phyloP scores from a whole-genome alignment of 2,329 filamentous ascomycete species.

The Elsinoe arachidis region DNA sequence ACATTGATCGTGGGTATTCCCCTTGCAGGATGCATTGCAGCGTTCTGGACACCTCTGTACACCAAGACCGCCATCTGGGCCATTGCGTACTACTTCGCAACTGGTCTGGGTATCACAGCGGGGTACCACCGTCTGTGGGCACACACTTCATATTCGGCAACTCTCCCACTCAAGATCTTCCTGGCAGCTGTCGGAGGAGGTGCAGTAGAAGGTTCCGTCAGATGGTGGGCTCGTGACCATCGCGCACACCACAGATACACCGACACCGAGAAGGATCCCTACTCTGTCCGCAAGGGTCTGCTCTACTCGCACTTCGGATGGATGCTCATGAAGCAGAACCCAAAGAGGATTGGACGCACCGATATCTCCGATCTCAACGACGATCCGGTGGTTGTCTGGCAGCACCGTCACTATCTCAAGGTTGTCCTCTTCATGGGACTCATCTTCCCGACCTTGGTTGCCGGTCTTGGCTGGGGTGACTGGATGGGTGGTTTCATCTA shows the following conservation, averaged over 20 bases:
- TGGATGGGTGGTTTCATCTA: conserved; percentile 77
- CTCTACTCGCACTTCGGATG: conserved; percentile 78
- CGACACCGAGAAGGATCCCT: conserved; percentile 86
- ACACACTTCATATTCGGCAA: conserved; percentile 74
- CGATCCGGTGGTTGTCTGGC: conserved; percentile 75
- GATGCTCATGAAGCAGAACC: conserved; percentile 93
- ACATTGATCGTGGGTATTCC: conserved; percentile 72
- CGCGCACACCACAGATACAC: conserved; percentile 85
- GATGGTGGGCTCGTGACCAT: conserved; percentile 85
- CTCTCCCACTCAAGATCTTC: conserved; percentile 67
- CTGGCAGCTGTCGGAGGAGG: conserved; percentile 73
- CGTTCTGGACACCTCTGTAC: conserved; percentile 70
- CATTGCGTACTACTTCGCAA: conserved; percentile 74
- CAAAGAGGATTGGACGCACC: conserved; percentile 77
- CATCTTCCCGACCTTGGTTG: conserved; percentile 64
- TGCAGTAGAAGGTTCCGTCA: conserved; percentile 75
- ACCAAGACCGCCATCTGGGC: conserved; percentile 65
- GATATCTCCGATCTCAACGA: conserved; percentile 85
- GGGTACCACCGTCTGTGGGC: conserved; percentile 80
- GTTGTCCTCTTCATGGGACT: conserved; percentile 69
- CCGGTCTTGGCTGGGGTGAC: conserved; percentile 72
- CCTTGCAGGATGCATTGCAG: conserved; percentile 59
- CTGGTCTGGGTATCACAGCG: conserved; percentile 38
- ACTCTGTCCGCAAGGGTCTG: conserved; percentile 81
- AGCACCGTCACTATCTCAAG: conserved; percentile 80